Evolutionary conservation across 2,329 filamentous ascomycete species (phyloP).

Genomic region (Balansia obtecta): DNA sequence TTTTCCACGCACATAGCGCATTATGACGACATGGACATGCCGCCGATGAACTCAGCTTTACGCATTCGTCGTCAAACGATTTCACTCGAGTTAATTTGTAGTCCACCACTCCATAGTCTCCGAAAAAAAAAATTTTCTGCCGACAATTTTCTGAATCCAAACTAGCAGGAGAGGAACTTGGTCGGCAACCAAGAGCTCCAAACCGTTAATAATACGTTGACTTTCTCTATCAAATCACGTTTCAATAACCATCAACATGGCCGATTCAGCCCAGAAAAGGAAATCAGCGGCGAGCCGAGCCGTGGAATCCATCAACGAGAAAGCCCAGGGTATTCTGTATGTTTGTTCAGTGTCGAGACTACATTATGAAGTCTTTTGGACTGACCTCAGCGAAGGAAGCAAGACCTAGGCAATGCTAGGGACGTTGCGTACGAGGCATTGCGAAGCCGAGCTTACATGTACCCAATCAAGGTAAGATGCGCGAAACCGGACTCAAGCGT

Average conservation of each 20-base stretch:
- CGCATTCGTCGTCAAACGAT: background rate
- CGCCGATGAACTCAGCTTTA: background rate
- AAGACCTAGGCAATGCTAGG: constrained; percentile 59
- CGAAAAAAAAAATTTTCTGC: background rate
- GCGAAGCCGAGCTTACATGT: constrained; percentile 69
- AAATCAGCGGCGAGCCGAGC: constrained; percentile 19
- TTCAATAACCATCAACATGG: constrained; percentile 4
- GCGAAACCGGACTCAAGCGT: too few species aligned
- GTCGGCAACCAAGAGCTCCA: too few species aligned
- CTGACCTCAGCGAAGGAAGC: constrained; percentile 30
- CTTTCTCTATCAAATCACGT: background rate
- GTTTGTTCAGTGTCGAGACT: background rate
- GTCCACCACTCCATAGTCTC: background rate
- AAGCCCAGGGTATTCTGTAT: constrained; percentile 39
- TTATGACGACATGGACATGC: constrained; percentile 4
- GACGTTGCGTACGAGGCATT: constrained; percentile 54
- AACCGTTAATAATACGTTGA: background rate
- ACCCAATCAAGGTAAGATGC: constrained; percentile 56
- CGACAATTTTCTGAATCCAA: too few species aligned
- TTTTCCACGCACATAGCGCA: background rate
- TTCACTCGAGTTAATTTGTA: background rate
- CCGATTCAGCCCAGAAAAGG: constrained; percentile 8
- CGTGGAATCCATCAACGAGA: constrained; percentile 27
- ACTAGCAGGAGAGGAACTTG: too few species aligned
- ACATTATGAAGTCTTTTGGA: too few species aligned